Percentiles rank a stretch among this genome's conserved stretches.
These are phyloP conservation scores for Pinus albicaulis DNA, from an alignment of 75 land plant genomes.

Conservation along the genomic window DNA sequence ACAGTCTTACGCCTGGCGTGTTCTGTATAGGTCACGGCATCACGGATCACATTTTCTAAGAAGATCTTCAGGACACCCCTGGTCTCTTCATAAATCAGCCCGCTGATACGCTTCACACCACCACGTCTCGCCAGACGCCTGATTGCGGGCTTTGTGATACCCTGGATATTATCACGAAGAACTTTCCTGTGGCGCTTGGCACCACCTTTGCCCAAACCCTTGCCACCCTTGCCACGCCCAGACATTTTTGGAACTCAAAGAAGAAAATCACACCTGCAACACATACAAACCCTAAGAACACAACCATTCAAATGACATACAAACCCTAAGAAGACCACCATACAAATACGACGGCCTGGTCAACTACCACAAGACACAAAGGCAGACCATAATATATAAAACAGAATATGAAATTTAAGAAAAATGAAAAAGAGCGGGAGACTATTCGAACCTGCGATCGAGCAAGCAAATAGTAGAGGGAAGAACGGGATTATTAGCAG, in stretches of 20 bases:
- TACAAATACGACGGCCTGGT: too few species aligned
- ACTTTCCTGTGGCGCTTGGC: conserved; percentile 34
- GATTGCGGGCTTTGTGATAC: conserved; percentile 6
- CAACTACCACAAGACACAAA: too few species aligned
- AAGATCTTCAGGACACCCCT: conserved; percentile 15
- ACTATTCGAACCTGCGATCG: too few species aligned
- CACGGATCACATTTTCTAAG: conserved; percentile 18
- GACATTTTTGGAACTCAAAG: conserved; percentile 13
- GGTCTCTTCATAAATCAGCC: conserved; percentile 20
- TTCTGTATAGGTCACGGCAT: conserved; percentile 33
- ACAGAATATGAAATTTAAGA: too few species aligned
- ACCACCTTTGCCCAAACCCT: conserved; percentile 42
- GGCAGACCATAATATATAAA: too few species aligned
- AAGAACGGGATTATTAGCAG: too few species aligned
- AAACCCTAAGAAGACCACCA: too few species aligned
- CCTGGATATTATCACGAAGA: conserved; percentile 9
- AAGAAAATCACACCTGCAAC: too few species aligned
- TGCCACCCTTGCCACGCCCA: conserved; percentile 44
- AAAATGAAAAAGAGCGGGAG: too few species aligned
- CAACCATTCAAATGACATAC: too few species aligned
- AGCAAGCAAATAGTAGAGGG: too few species aligned
- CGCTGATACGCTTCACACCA: conserved; percentile 19
- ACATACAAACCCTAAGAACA: too few species aligned
- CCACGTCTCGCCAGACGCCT: conserved; percentile 23
- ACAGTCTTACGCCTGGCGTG: conserved; percentile 44